Evolutionary conservation across 768 basidiomycete species (phyloP).

Genomic region (Tricholoma hemisulphureum): DNA sequence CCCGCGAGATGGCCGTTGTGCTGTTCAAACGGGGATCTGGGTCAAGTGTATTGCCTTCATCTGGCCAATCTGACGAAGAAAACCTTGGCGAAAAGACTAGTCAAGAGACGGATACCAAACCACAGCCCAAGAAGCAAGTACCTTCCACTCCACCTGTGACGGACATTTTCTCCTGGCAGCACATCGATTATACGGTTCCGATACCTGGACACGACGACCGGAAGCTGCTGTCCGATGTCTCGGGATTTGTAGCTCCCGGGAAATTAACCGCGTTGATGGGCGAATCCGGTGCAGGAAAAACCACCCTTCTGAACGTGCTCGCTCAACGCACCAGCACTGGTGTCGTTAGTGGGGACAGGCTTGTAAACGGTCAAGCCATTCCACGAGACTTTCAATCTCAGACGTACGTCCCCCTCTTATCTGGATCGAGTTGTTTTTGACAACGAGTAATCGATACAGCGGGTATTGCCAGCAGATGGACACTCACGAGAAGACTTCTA

Average conservation of each 20-base stretch:
- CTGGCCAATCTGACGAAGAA: conserved; percentile 22
- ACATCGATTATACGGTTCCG: background rate
- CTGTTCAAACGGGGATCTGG: conserved; percentile 63
- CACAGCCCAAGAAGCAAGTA: conserved; percentile 49
- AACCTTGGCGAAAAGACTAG: conserved; percentile 29
- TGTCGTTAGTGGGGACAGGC: conserved; percentile 35
- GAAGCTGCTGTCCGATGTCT: conserved; percentile 65
- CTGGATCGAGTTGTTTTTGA: background rate
- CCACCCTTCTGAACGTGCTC: conserved; percentile 45
- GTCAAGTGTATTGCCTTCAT: conserved; percentile 16
- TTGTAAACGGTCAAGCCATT: conserved; percentile 40
- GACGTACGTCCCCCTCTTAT: conserved; percentile 31
- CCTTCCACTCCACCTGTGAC: background rate
- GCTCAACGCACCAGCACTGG: conserved; percentile 37
- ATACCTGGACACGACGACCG: conserved; percentile 30
- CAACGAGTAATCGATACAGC: background rate
- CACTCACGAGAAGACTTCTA: conserved; percentile 69
- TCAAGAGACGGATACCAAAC: conserved; percentile 41
- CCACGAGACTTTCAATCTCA: conserved; percentile 50
- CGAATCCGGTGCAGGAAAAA: conserved; percentile 36
- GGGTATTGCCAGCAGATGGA: conserved; percentile 89
- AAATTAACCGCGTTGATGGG: conserved; percentile 69
- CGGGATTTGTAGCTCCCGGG: conserved; percentile 76
- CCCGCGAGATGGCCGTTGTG: conserved; percentile 40
- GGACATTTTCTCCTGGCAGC: conserved; percentile 3